Percentiles rank a stretch among this genome's conserved stretches.
Conservation (phyloP, 345 rosid species). For the Murraya koenigii region DNA sequence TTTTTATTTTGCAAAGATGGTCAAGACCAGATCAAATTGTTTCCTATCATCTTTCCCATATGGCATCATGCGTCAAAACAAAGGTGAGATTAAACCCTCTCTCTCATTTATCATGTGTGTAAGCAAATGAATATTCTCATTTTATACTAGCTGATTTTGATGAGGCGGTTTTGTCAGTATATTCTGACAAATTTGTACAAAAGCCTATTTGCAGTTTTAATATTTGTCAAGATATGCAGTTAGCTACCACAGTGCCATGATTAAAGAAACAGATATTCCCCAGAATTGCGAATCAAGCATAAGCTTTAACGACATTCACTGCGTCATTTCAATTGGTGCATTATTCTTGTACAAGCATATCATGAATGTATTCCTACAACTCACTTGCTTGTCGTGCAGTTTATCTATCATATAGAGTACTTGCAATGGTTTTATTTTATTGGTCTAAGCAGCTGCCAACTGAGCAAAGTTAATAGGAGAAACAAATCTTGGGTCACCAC, state of each 20-base stretch:
- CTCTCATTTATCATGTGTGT: background rate
- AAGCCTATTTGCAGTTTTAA: too few relatives aligned
- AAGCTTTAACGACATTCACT: background rate
- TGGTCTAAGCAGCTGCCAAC: conserved; percentile 33
- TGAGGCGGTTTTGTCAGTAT: background rate
- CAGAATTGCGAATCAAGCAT: background rate
- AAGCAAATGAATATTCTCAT: background rate
- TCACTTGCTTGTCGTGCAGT: background rate
- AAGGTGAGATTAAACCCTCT: background rate
- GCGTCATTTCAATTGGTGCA: background rate
- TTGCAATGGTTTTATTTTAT: background rate
- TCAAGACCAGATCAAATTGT: background rate
- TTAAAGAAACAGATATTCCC: background rate
- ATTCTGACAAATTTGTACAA: background rate
- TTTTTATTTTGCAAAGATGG: background rate
- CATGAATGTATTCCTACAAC: background rate
- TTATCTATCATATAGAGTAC: background rate
- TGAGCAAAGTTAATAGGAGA: conserved; percentile 47
- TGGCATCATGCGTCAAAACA: background rate
- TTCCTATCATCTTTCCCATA: background rate
- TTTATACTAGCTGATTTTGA: background rate
- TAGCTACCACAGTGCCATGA: too few relatives aligned
- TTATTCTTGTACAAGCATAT: background rate
- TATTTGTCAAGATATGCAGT: too few relatives aligned
- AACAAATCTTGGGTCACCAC: conserved; percentile 37